A percentile compares a stretch with the other conserved stretches of the same genome.
Evolutionary conservation across 1,284 basidiomycete genomes (phyloP).

Genomic region (Spongiforma sp.): DNA sequence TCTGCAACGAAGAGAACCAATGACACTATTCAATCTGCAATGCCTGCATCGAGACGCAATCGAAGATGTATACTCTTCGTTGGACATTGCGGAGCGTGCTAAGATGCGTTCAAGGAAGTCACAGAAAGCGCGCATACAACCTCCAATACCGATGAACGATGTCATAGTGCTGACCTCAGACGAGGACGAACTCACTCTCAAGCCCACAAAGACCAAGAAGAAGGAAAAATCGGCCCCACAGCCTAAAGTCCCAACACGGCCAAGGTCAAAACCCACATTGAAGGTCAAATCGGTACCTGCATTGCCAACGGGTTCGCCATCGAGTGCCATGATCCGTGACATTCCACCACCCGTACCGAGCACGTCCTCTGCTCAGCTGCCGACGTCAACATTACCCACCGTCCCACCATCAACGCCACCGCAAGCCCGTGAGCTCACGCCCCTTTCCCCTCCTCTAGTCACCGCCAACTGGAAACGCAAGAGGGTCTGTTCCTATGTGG

Average conservation of each 20-base stretch:
- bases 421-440: slow-evolving; percentile 25
- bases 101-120: slow-evolving; percentile 47
- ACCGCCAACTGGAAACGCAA: slow-evolving; percentile 30
- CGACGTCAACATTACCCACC: slow-evolving; percentile 30
- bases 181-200: slow-evolving; percentile 35
- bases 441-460: slow-evolving; percentile 29
- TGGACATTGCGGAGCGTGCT: slow-evolving; percentile 51
- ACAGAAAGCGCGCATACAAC: slow-evolving; percentile 4
- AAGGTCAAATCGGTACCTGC: slow-evolving; percentile 20
- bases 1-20: slow-evolving; percentile 13
- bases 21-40: slow-evolving; percentile 29
- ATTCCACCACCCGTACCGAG: slow-evolving; percentile 1
- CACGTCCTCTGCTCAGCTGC: slow-evolving; percentile 14
- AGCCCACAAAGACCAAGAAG: slow-evolving; percentile 34
- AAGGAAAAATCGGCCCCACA: slow-evolving; percentile 20
- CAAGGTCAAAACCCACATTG: slow-evolving; percentile 31
- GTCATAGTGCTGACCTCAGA: slow-evolving; percentile 41
- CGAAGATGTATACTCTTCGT: slow-evolving; percentile 31
- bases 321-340: neutral
- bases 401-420: slow-evolving; percentile 34
- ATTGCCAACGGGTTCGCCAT: slow-evolving; percentile 13
- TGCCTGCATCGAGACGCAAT: slow-evolving; percentile 5
- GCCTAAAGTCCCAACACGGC: slow-evolving; percentile 17
- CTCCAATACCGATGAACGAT: slow-evolving; percentile 18
- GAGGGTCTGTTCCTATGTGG: slow-evolving; percentile 18